These are phyloP conservation scores for Quercus tomentella DNA, from an alignment of 331 rosid species.

Conservation along the genomic window DNA sequence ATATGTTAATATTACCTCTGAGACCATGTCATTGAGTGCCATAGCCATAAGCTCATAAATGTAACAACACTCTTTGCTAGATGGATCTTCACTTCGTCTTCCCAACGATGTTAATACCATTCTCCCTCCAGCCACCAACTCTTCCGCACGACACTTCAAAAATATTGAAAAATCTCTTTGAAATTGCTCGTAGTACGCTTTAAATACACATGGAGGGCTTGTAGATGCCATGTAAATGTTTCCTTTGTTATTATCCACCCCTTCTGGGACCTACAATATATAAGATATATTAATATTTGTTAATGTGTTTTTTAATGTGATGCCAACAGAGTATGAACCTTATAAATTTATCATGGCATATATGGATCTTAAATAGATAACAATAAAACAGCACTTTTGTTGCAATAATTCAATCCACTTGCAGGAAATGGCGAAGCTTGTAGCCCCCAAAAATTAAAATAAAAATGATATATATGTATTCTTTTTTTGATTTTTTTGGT, in stretches of 20 bases:
- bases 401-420: too few relatives aligned
- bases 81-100: slow-evolving; percentile 38
- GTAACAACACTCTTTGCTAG: slow-evolving; percentile 35
- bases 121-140: slow-evolving; percentile 47
- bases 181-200: slow-evolving; percentile 51
- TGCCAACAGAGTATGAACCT: too few relatives aligned
- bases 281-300: too few relatives aligned
- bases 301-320: too few relatives aligned
- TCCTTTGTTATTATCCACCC: slow-evolving; percentile 47
- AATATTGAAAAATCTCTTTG: slow-evolving; percentile 49
- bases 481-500: too few relatives aligned
- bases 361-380: too few relatives aligned
- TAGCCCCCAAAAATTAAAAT: too few relatives aligned
- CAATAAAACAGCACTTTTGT: too few relatives aligned
- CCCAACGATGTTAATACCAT: slow-evolving; percentile 58
- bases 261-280: slow-evolving; percentile 47
- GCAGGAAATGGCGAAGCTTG: too few relatives aligned
- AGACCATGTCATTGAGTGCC: slow-evolving; percentile 51
- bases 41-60: slow-evolving; percentile 58
- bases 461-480: too few relatives aligned
- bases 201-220: slow-evolving; percentile 41
- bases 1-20: slow-evolving; percentile 20
- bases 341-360: too few relatives aligned
- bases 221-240: slow-evolving; percentile 41
- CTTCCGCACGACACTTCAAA: slow-evolving; percentile 53